Percentiles rank a stretch among this genome's conserved stretches.
phyloP scores from a whole-genome alignment of 2,329 filamentous ascomycete species.

The Rhynchosporium secalis region DNA sequence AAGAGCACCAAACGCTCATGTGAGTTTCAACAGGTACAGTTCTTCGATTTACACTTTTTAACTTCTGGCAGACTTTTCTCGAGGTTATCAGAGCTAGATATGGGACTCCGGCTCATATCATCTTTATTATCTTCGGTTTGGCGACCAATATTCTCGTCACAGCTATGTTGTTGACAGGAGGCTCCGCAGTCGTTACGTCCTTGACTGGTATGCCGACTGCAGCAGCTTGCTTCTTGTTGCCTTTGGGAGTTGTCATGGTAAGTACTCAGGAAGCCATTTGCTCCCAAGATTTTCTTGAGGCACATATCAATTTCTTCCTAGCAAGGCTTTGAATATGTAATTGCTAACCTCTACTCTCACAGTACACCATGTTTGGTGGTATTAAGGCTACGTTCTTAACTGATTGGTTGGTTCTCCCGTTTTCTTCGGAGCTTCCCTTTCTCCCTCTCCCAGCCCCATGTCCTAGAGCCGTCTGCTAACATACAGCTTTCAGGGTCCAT shows the following conservation, averaged over 20 bases:
- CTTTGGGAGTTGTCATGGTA: conserved; percentile 69
- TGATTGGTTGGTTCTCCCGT: conserved; percentile 29
- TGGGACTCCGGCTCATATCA: conserved; percentile 68
- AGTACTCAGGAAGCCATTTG: no score
- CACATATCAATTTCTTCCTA: no score
- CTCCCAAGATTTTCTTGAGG: no score
- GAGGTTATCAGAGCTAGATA: conserved; percentile 83
- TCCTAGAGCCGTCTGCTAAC: conserved; percentile 40
- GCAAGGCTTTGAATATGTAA: no score
- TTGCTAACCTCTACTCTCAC: no score
- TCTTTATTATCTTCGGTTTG: conserved; percentile 80
- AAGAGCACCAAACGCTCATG: conserved; percentile 81
- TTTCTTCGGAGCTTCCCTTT: no score
- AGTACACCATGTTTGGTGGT: conserved; percentile 73
- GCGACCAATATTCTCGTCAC: conserved; percentile 87
- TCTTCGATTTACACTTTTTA: neutral
- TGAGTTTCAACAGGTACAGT: conserved; percentile 26
- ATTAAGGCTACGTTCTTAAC: conserved; percentile 88
- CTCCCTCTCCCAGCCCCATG: neutral
- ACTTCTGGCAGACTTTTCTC: conserved; percentile 57
- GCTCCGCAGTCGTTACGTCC: conserved; percentile 70
- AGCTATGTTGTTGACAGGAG: conserved; percentile 84
- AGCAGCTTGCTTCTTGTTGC: conserved; percentile 81
- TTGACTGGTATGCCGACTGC: conserved; percentile 74
- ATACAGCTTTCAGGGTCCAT: conserved; percentile 61